These are phyloP conservation scores for Nothophaeocryptopus gaeumannii DNA, from an alignment of 2,329 filamentous ascomycete genomes.

Conservation along the genomic window DNA sequence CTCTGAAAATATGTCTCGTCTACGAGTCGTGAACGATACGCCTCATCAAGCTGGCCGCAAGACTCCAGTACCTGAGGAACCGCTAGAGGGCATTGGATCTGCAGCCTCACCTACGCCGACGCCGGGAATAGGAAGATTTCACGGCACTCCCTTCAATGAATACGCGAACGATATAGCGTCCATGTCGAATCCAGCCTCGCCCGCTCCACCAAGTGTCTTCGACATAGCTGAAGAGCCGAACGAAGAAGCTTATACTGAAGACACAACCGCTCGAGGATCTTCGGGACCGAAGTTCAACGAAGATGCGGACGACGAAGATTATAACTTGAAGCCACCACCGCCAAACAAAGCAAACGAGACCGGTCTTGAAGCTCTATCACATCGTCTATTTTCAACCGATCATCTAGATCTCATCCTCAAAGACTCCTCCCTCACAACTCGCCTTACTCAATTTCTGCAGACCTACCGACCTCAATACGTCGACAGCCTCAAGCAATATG, in stretches of 20 bases:
- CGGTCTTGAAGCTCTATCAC: constrained; percentile 37
- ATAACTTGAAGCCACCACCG: constrained; percentile 43
- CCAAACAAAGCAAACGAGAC: constrained; percentile 27
- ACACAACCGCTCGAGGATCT: constrained; percentile 24
- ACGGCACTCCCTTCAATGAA: too few relatives aligned
- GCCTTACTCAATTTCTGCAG: constrained; percentile 41
- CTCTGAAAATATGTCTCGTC: constrained; percentile 16
- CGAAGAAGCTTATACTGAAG: constrained; percentile 23
- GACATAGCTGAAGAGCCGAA: constrained; percentile 18
- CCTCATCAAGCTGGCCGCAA: constrained; percentile 3
- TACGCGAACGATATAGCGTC: constrained; percentile 1
- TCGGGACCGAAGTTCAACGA: constrained; percentile 3
- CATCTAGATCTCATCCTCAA: constrained; percentile 44
- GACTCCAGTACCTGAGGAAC: not conserved
- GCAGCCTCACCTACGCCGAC: not conserved
- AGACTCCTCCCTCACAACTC: constrained; percentile 35
- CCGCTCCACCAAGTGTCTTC: constrained; percentile 29
- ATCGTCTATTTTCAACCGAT: constrained; percentile 43
- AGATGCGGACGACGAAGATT: constrained; percentile 28
- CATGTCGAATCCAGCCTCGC: constrained; percentile 23
- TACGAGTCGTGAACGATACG: constrained; percentile 16
- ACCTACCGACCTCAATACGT: constrained; percentile 39
- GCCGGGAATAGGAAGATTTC: not conserved
- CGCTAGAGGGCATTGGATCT: not conserved
- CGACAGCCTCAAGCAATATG: constrained; percentile 38